A percentile compares a stretch with the other conserved stretches of the same genome.
Conservation (phyloP, 306 rosid species). For the Castanea mollissima region DNA sequence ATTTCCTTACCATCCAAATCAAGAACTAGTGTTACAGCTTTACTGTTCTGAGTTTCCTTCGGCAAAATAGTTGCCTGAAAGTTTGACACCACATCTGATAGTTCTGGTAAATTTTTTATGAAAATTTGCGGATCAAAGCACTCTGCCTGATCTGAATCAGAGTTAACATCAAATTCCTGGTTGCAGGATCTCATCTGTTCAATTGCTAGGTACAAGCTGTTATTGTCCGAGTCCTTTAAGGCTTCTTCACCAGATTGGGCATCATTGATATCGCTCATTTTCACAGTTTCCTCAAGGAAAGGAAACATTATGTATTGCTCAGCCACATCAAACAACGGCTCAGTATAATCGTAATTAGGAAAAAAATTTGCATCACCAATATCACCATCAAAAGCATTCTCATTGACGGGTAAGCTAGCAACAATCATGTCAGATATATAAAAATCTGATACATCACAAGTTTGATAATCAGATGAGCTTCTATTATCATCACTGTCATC, state of each 20-base stretch:
- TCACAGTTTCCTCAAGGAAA: conserved; percentile 70
- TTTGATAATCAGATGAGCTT: conserved; percentile 50
- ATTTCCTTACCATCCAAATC: conserved; percentile 92
- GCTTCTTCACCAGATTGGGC: conserved; percentile 51
- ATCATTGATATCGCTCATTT: conserved; percentile 40
- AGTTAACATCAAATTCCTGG: conserved; percentile 56
- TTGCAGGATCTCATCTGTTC: conserved; percentile 65
- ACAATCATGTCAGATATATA: conserved; percentile 92
- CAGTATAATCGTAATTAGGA: conserved; percentile 53
- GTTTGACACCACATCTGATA: conserved; percentile 68
- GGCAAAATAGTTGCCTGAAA: conserved; percentile 52
- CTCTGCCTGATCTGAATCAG: conserved; percentile 65
- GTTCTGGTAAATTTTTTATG: conserved; percentile 81
- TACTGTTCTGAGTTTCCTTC: conserved; percentile 54
- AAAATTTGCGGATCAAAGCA: conserved; percentile 87
- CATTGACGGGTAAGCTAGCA: conserved; percentile 68
- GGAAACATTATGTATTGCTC: conserved; percentile 81
- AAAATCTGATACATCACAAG: conserved; percentile 86
- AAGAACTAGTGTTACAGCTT: conserved; percentile 76
- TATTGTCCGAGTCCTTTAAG: conserved; percentile 44
- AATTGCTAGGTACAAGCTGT: conserved; percentile 67
- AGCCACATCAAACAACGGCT: conserved; percentile 59
- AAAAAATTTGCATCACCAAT: conserved; percentile 43
- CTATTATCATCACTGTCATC: conserved; percentile 51
- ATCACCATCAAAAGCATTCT: conserved; percentile 48